These are phyloP conservation scores for Climacium dendroides DNA, from an alignment of 225 moss, liverwort and hornwort genomes.

Conservation along the genomic window DNA sequence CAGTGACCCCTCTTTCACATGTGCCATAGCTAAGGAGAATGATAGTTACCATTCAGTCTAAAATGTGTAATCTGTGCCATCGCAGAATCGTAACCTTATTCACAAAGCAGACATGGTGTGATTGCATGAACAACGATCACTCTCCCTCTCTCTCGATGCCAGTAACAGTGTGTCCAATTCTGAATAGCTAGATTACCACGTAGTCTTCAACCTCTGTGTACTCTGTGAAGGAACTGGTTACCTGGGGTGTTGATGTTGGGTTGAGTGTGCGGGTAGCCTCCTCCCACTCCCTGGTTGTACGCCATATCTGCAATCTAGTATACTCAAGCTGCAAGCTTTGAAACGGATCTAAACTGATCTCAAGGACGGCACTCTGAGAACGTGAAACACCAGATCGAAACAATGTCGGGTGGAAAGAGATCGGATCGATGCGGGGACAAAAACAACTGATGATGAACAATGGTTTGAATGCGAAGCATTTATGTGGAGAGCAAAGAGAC, in stretches of 20 bases:
- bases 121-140: not conserved
- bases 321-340: not conserved
- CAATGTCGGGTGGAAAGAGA: not conserved
- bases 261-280: not conserved
- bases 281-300: constrained; percentile 10
- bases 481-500: not conserved
- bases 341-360: not conserved
- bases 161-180: too few species aligned
- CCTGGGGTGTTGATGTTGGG: not conserved
- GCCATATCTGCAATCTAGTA: not conserved
- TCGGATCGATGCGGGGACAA: not conserved
- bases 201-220: not conserved
- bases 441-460: not conserved
- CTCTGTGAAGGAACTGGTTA: not conserved
- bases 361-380: not conserved
- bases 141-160: not conserved
- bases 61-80: not conserved
- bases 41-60: not conserved
- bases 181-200: not conserved
- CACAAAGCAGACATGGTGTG: not conserved
- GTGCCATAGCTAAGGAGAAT: not conserved
- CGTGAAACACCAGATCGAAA: not conserved
- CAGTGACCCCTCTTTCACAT: not conserved
- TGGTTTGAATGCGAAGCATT: not conserved
- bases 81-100: not conserved